Evolutionary conservation across 371 early-diverging fungal species (phyloP), one percentile per base, ranked within the genome.

Genomic region (Rhizopus arrhizus): DNA sequence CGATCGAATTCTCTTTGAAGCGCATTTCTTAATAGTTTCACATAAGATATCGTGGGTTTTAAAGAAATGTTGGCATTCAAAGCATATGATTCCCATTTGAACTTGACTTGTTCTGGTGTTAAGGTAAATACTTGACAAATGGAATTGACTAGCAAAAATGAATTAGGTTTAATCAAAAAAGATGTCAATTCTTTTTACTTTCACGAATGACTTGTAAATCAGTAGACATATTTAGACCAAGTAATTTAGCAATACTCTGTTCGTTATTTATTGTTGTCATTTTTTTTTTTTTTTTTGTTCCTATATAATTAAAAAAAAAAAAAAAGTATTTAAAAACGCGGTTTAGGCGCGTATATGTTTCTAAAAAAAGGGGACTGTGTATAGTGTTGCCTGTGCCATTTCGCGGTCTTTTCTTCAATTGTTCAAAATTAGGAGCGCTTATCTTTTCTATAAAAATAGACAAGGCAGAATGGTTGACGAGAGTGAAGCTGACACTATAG

Each of bases 51-150:
- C 9, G 78, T 75, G 4, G 76, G 77, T 16, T 38, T 59, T 9
- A 65, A 45, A 9, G 53, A 47, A 42, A 63, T 53, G 12, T 56
- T 64, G n/a, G 58, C 52, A 15, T 63, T 70, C 13, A 82, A 41
- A 0, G 74, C 66, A 61, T 72, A 77, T 1, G 79, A 77, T 58
- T 82, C 77, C 83, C 80, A 82, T 68, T 80, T 82, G 51, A 66
- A 66, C 47, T 59, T 60, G 13, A 82, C 56, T 31, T 68, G 65
- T 43, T 75, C 57, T 11, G 77, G 60, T 31, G 72, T 62, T 12
- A 82, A 41, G 31, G 59, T 54, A 54, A 75, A 82, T 9, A 75
- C 32, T 28, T 65, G 63, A 50, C 80, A 77, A 11, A 80, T 49
- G 11, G 74, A 66, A 47, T 9, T 6, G 11, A 60, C 61, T 60